Conservation (phyloP, 1,139 yeast species). For the Blastobotrys ciferrii region DNA sequence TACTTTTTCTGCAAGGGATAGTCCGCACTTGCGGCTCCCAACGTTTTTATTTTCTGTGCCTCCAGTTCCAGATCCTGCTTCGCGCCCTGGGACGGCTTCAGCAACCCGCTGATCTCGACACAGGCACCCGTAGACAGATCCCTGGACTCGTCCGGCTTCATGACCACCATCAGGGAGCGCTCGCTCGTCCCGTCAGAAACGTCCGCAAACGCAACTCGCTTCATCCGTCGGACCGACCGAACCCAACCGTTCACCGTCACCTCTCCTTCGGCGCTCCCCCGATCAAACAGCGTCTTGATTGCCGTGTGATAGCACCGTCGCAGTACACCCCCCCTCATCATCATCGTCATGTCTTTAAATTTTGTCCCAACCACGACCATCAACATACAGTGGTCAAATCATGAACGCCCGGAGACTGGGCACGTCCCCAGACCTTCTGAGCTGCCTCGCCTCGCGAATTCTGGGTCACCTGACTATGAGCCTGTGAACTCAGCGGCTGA, state of each 20-base stretch:
- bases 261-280: slow-evolving; percentile 15
- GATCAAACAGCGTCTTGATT: slow-evolving; percentile 4
- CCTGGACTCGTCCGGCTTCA: slow-evolving; percentile 31
- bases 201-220: slow-evolving; percentile 77
- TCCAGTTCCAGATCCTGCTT: slow-evolving; percentile 49
- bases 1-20: slow-evolving; percentile 85
- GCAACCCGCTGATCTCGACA: slow-evolving; percentile 44
- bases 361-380: neutral
- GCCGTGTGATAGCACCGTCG: slow-evolving; percentile 7
- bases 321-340: neutral
- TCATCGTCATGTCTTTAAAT: neutral
- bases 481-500: no score
- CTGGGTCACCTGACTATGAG: no score
- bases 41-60: slow-evolving; percentile 39
- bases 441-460: no score
- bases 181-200: slow-evolving; percentile 71
- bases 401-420: no score
- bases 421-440: no score
- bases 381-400: no score
- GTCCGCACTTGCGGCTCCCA: slow-evolving; percentile 50
- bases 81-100: slow-evolving; percentile 32
- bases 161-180: slow-evolving; percentile 57
- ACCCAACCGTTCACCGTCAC: slow-evolving; percentile 65
- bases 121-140: slow-evolving; percentile 46
- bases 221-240: slow-evolving; percentile 65